Conservation (phyloP, 2,329 filamentous ascomycete species). For the Aspergillus melleus region DNA sequence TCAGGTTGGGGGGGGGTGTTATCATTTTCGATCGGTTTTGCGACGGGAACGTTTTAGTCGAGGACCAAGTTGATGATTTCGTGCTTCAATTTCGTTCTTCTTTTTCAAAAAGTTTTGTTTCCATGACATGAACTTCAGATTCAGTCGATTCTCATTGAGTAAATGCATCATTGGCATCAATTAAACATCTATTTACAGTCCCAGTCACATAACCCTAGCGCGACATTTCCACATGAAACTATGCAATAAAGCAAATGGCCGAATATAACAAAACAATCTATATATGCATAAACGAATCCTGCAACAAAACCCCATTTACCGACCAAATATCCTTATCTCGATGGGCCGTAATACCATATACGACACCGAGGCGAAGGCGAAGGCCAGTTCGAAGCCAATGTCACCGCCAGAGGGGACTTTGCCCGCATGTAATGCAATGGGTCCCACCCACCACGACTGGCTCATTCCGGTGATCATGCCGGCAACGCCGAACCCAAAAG, state of each 20-base stretch:
- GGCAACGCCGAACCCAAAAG: slow-evolving; percentile 64
- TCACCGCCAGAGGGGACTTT: slow-evolving; percentile 52
- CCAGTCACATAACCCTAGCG: background rate
- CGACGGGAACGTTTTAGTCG: too few species aligned
- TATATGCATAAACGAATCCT: background rate
- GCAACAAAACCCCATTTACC: slow-evolving; percentile 27
- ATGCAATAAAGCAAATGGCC: background rate
- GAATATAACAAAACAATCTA: background rate
- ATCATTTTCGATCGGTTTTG: too few species aligned
- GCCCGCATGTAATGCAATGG: slow-evolving; percentile 62
- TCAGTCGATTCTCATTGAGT: background rate
- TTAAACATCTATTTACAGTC: slow-evolving; percentile 9
- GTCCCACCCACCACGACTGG: slow-evolving; percentile 68
- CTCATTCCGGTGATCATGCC: slow-evolving; percentile 71
- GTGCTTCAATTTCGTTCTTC: too few species aligned
- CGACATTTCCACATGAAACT: slow-evolving; percentile 15
- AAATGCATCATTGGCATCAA: slow-evolving; percentile 4
- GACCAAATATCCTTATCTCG: slow-evolving; percentile 48
- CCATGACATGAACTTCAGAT: too few species aligned
- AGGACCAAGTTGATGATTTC: too few species aligned
- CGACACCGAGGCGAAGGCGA: slow-evolving; percentile 56
- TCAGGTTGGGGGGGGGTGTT: too few species aligned
- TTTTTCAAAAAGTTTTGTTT: too few species aligned
- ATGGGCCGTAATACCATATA: slow-evolving; percentile 55
- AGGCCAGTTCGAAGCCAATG: slow-evolving; percentile 66